Base-by-base conservation (phyloP, 202 grass and related monocot genomes). In the Hordeum pubiflorum region DNA sequence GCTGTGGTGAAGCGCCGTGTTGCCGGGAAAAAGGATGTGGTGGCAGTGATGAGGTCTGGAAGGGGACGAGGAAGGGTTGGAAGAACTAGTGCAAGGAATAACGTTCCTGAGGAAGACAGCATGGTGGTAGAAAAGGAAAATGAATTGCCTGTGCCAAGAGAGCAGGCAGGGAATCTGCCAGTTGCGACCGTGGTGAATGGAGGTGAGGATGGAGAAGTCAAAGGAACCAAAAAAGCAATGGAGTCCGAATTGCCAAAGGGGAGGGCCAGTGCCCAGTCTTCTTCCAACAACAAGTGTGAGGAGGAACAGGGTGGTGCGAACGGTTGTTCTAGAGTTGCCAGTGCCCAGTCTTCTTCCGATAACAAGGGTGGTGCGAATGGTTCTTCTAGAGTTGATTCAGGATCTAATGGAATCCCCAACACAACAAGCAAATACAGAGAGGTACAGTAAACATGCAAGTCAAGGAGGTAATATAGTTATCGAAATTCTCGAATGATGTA, bases 371-470 rank as follows among this genome's bases (percentile, higher is more conserved):
- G 55, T 39, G 57, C 18, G 4, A n/a, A 37, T 18, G 77, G 83
- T 66, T 84, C 81, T 81, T 81, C 84, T 79, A 73, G 13, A 78
- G 72, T 82, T 4, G 55, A 69, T 69, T 70, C 67, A 38, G 87
- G 76, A 69, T 41, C 50, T 37, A 83, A 69, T 68, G 91, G 91
- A 67, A 90, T 93, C 29, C 87, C 91, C 63, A 93, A 93, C 60
- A 46, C 82, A 69, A 90, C 85, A 74, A 90, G 85, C 85, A 90
- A 90, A 82, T 87, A 93, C 58, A 80, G 63, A 66, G 91, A 93
- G 87, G 87, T 93, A 72, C 20, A 73, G 31, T 50, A 39, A 74
- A 78, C 48, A 54, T 21, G 48, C 20, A 54, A 73, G 70, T 73
- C 70, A 20, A 73, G 54, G 44, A 73, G 66, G 43, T 60, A 39